Evolutionary conservation across 441 rosid species (phyloP), one percentile per base, ranked within the genome.

Genomic region (Croton laevigatus): DNA sequence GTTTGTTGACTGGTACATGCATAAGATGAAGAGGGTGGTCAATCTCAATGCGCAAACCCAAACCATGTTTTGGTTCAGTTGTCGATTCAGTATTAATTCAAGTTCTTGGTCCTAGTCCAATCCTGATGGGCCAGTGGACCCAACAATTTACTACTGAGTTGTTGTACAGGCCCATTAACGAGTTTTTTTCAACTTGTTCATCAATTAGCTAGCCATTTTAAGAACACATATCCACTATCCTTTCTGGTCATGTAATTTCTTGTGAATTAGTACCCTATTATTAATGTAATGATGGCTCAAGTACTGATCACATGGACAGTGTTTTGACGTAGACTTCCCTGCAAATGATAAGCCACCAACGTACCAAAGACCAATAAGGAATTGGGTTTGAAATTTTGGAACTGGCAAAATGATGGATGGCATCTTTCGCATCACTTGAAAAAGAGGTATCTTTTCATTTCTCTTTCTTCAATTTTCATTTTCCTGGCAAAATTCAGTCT

Each of bases 311-410:
- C 42, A 8, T 38, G 52, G 52, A 45, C 68, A 12, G 51, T 7
- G 19, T 32, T n/a, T 23, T 62, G 74, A 62, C 19, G 57, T 27
- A 32, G 63, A 54, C 74, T 13, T 42, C 46, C 17, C 40, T 27
- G 4, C 46, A 64, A 63, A 54, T 54, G 75, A 71, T 34, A 23
- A 71, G 69, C 75, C 75, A 13, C 70, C 75, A 46, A 44, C 49
- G 61, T 6, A 16, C 32, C 32, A 27, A 27, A 27, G 32, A 27
- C 32, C 32, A 27, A 27, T 0, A 6, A 22, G 20, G 6, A 57
- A 23, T 44, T 11, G 5, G 38, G 22, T 19, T 8, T 10, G 0
- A 61, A 60, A 61, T 8, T 10, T 9, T 7, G 32, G 57, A 19
- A 20, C 14, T 17, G 11, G 63, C 74, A 71, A 42, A 27, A 27